phyloP scores from a whole-genome alignment of 768 basidiomycete species.

The Amanita pseudoporphyria region DNA sequence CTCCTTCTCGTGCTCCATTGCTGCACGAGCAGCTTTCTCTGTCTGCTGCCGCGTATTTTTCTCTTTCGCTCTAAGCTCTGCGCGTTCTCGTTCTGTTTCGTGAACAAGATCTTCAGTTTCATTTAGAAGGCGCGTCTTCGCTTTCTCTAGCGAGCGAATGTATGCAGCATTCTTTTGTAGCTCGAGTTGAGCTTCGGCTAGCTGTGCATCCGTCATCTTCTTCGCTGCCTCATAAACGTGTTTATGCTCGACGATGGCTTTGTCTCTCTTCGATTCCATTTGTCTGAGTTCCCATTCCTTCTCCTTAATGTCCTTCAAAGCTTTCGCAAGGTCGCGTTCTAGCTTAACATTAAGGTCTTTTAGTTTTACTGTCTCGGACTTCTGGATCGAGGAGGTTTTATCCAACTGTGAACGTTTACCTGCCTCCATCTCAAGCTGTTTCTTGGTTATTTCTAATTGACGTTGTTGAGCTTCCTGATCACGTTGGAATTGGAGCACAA shows the following conservation, averaged over 20 bases:
- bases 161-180: slow-evolving; percentile 63
- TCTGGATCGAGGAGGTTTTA: slow-evolving; percentile 47
- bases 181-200: slow-evolving; percentile 73
- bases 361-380: slow-evolving; percentile 56
- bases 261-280: slow-evolving; percentile 81
- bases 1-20: slow-evolving; percentile 58
- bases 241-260: slow-evolving; percentile 97
- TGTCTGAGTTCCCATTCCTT: slow-evolving; percentile 85
- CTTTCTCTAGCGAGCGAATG: slow-evolving; percentile 82
- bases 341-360: slow-evolving; percentile 63
- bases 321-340: slow-evolving; percentile 75
- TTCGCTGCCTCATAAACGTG: slow-evolving; percentile 96
- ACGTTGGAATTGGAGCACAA: slow-evolving; percentile 72
- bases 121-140: slow-evolving; percentile 57
- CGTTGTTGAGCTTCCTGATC: slow-evolving; percentile 68
- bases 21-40: slow-evolving; percentile 44
- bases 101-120: slow-evolving; percentile 79
- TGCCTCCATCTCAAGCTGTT: slow-evolving; percentile 68
- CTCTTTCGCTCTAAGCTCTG: slow-evolving; percentile 58
- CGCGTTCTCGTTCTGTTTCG: slow-evolving; percentile 62
- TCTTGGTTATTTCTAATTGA: slow-evolving; percentile 59
- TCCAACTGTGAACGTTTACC: slow-evolving; percentile 71
- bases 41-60: slow-evolving; percentile 56
- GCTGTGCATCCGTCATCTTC: slow-evolving; percentile 84
- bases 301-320: slow-evolving; percentile 67